Evolutionary conservation across 331 rosid genomes (phyloP).

Genomic region (Cydonia oblonga): DNA sequence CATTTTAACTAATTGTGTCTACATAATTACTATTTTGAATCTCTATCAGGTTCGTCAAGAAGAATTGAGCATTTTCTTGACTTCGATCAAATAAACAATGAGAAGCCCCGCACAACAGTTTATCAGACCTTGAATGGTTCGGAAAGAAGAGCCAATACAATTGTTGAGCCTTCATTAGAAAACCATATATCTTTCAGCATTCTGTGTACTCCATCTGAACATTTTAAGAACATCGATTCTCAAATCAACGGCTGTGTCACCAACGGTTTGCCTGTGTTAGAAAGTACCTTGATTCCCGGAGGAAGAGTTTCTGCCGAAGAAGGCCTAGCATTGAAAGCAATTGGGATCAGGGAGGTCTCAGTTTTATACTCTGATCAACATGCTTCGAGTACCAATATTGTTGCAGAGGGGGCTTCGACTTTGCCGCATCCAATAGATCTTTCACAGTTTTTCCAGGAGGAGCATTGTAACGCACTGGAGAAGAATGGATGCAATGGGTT

Average conservation of each 20-base stretch:
- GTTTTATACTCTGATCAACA: slow-evolving; percentile 16
- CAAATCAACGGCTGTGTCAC: slow-evolving; percentile 11
- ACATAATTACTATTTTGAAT: background rate
- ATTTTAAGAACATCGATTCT: slow-evolving; percentile 19
- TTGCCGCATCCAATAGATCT: slow-evolving; percentile 29
- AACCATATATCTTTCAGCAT: slow-evolving; percentile 22
- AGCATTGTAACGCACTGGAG: slow-evolving; percentile 30
- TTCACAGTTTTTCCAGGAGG: slow-evolving; percentile 32
- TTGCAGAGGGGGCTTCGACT: slow-evolving; percentile 17
- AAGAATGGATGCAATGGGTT: slow-evolving; percentile 25
- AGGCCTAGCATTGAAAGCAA: background rate
- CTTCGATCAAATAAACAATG: slow-evolving; percentile 48
- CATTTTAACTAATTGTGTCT: background rate
- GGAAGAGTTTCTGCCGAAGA: slow-evolving; percentile 20
- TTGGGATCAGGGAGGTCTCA: slow-evolving; percentile 15
- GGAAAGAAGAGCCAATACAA: slow-evolving; percentile 35
- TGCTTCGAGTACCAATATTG: slow-evolving; percentile 9
- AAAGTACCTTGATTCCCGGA: slow-evolving; percentile 4
- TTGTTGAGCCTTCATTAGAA: slow-evolving; percentile 24
- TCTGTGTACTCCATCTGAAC: slow-evolving; percentile 28
- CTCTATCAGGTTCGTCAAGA: slow-evolving; percentile 67
- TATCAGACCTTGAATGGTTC: slow-evolving; percentile 35
- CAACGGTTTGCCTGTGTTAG: slow-evolving; percentile 18
- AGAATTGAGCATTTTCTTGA: slow-evolving; percentile 70
- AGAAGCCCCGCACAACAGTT: slow-evolving; percentile 27